Conservation (phyloP, 2,329 filamentous ascomycete genomes). For the Microsporum audouinii region DNA sequence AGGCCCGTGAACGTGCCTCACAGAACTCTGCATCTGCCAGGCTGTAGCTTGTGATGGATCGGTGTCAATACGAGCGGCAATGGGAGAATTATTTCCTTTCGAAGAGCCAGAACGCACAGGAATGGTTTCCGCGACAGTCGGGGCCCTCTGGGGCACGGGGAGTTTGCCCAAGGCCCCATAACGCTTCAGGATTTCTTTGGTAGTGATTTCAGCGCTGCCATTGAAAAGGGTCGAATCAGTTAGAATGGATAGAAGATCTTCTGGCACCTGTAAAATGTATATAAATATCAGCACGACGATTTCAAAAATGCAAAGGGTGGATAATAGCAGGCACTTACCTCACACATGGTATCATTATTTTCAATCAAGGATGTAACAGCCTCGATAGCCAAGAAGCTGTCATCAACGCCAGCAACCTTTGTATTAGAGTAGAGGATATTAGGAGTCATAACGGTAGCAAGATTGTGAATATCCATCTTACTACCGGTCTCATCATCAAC, state of each 20-base stretch:
- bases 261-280: conserved; percentile 58
- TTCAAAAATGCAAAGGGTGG: neutral
- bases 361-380: conserved; percentile 84
- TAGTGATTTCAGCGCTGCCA: conserved; percentile 74
- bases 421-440: conserved; percentile 63
- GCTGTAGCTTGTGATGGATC: conserved; percentile 60
- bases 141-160: conserved; percentile 46
- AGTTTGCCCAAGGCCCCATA: conserved; percentile 71
- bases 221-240: conserved; percentile 74
- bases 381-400: conserved; percentile 87
- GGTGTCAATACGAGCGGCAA: conserved; percentile 64
- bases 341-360: conserved; percentile 91
- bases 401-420: conserved; percentile 56
- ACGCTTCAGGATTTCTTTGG: conserved; percentile 90
- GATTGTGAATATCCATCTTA: conserved; percentile 97
- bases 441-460: conserved; percentile 92
- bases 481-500: conserved; percentile 94
- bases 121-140: conserved; percentile 45
- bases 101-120: conserved; percentile 32
- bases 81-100: conserved; percentile 31
- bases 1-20: conserved; percentile 56
- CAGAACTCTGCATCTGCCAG: conserved; percentile 73
- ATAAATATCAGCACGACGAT: neutral
- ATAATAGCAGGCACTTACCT: conserved; percentile 45
- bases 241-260: conserved; percentile 76